Evolutionary conservation across 176 grass and related monocot species (phyloP), one percentile per base, ranked within the genome.

Genomic region (Avena atlantica): DNA sequence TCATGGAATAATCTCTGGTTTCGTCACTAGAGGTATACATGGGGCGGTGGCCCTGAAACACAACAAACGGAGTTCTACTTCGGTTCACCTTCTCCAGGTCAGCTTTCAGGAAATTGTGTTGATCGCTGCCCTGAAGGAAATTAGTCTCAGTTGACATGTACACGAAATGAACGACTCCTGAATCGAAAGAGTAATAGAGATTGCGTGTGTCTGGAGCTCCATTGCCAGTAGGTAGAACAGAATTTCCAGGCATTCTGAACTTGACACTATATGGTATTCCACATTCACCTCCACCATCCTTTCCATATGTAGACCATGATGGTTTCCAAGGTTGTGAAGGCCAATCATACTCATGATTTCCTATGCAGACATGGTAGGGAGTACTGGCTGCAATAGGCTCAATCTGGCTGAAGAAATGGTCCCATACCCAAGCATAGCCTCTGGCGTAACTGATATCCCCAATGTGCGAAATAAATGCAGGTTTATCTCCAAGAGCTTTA

Each of bases 291-390:
- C 97, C 97, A 51, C 97, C 89, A 31, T 98, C 97, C 6, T 67
- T 98, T 51, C 88, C 88, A 91, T 96, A 96, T 8, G 81, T 89
- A 72, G 92, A 20, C 97, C 97, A 98, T 9, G 19, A 86, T 47
- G 97, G 97, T 84, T 78, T 92, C 97, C 97, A 96, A 83, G 97
- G 97, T 82, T 99, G 97, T 25, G 40, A 89, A 64, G 85, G 97
- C 97, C 97, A 98, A 58, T 98, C 97, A 87, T 98, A 98, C 66
- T 98, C 97, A 52, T 98, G 97, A 71, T 96, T 98, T 70, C 97
- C 94, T 63, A 96, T 98, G 88, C 97, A 98, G 16, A 98, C 94
- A 91, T 98, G 97, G 85, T 96, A 98, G 8, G 97, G 93, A 23
- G 91, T 88, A 68, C 72, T 88, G 76, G 93, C 62, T 16, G 94